Evolutionary conservation across 2,329 filamentous ascomycete species (phyloP).

Genomic region (Moelleriella libera): DNA sequence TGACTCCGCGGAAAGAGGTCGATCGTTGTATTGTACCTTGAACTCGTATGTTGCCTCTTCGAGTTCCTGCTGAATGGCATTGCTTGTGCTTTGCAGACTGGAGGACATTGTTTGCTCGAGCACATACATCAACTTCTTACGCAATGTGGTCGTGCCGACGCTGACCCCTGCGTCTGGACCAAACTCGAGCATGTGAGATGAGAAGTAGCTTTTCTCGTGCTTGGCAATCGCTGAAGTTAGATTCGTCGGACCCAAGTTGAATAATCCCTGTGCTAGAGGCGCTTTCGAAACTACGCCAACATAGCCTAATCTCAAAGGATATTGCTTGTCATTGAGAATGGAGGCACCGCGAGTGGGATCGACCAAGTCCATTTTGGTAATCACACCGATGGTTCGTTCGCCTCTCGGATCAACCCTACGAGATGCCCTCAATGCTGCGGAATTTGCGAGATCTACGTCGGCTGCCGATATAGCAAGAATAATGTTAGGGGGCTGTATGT

Average conservation of each 20-base stretch:
- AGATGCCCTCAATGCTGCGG: slow-evolving; percentile 78
- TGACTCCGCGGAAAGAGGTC: slow-evolving; percentile 85
- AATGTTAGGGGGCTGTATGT: slow-evolving; percentile 90
- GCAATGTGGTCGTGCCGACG: slow-evolving; percentile 73
- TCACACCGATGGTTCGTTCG: slow-evolving; percentile 93
- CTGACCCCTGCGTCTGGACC: slow-evolving; percentile 57
- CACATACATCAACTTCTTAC: slow-evolving; percentile 94
- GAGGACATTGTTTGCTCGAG: slow-evolving; percentile 95
- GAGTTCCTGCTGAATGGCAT: slow-evolving; percentile 86
- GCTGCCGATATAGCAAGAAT: slow-evolving; percentile 95
- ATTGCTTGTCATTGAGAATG: slow-evolving; percentile 80
- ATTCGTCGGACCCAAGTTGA: slow-evolving; percentile 69
- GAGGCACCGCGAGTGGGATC: slow-evolving; percentile 64
- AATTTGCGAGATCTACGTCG: slow-evolving; percentile 94
- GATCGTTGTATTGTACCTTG: slow-evolving; percentile 98
- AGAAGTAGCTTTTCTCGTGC: slow-evolving; percentile 83
- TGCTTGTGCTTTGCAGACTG: slow-evolving; percentile 75
- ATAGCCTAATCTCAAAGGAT: slow-evolving; percentile 87
- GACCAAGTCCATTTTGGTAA: slow-evolving; percentile 98
- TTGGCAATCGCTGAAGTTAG: slow-evolving; percentile 69
- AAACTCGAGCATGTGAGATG: slow-evolving; percentile 67
- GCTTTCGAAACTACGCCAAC: slow-evolving; percentile 86
- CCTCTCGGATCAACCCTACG: slow-evolving; percentile 85
- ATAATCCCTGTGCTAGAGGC: slow-evolving; percentile 56
- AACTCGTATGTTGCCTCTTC: slow-evolving; percentile 97